Percentiles rank a stretch among this genome's conserved stretches.
phyloP scores from a whole-genome alignment of 179 eudicot genomes.

The Sideroxylon spinosum region DNA sequence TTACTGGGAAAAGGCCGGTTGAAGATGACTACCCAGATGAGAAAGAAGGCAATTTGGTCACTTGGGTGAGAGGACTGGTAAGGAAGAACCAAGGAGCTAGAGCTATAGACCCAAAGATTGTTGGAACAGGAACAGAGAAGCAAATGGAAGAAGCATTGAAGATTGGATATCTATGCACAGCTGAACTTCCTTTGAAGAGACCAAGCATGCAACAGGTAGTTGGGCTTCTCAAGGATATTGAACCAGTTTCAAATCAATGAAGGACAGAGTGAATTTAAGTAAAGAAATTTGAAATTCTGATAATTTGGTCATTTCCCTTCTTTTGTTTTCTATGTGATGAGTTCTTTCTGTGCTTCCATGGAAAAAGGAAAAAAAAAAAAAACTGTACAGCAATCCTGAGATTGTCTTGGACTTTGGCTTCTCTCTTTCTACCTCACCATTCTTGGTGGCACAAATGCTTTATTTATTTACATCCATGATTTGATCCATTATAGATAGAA shows the following conservation, averaged over 20 bases:
- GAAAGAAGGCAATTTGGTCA: conserved; percentile 36
- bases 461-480: not conserved
- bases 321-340: conserved; percentile 1
- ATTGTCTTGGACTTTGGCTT: not conserved
- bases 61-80: conserved; percentile 55
- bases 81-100: conserved; percentile 35
- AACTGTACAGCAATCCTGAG: conserved; percentile 10
- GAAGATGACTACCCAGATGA: conserved; percentile 44
- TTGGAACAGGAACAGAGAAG: conserved; percentile 33
- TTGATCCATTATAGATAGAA: not conserved
- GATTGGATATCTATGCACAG: conserved; percentile 66
- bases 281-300: not conserved
- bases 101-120: conserved; percentile 48
- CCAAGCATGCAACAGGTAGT: conserved; percentile 70
- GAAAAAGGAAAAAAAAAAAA: not conserved
- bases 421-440: not conserved
- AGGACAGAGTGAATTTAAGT: not conserved
- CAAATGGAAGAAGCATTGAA: conserved; percentile 52
- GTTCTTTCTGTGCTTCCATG: conserved; percentile 16
- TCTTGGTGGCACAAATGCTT: not conserved
- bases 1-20: conserved; percentile 49
- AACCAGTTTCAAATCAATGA: conserved; percentile 21
- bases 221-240: conserved; percentile 61
- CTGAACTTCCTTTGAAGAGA: conserved; percentile 52
- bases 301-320: conserved; percentile 3